phyloP scores from a whole-genome alignment of 805 yeast genomes.

The Cyberlindnera galapagoensis region DNA sequence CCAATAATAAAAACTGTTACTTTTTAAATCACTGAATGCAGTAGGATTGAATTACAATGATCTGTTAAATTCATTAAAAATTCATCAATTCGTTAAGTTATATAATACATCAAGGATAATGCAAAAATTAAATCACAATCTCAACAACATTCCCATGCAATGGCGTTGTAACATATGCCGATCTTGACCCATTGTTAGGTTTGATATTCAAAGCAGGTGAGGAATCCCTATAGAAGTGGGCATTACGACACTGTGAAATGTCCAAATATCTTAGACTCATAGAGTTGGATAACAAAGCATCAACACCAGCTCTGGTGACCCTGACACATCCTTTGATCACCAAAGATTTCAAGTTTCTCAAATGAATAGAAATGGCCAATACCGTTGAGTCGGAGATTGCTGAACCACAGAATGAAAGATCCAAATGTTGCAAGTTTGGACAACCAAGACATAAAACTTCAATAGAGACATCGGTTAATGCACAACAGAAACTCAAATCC shows the following conservation, averaged over 20 bases:
- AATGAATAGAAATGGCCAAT: conserved; percentile 49
- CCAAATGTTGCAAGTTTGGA: conserved; percentile 43
- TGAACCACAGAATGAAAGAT: conserved; percentile 69
- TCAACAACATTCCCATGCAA: conserved; percentile 51
- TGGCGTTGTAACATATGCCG: conserved; percentile 51
- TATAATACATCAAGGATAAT: not conserved
- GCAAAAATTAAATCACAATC: conserved; percentile 37
- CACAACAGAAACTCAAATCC: conserved; percentile 70
- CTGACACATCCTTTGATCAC: conserved; percentile 64
- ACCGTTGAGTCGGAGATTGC: conserved; percentile 72
- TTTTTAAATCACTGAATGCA: not conserved
- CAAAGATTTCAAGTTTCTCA: conserved; percentile 42
- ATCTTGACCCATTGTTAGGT: conserved; percentile 43
- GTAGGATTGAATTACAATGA: not conserved
- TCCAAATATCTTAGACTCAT: conserved; percentile 46
- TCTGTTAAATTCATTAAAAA: conserved; percentile 6
- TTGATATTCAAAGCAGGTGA: conserved; percentile 49
- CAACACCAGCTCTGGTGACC: conserved; percentile 73
- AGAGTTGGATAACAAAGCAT: conserved; percentile 54
- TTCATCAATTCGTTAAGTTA: conserved; percentile 5
- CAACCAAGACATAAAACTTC: conserved; percentile 67
- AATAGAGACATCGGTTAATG: conserved; percentile 60
- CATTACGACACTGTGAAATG: conserved; percentile 68
- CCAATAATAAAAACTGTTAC: not conserved
- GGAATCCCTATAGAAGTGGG: conserved; percentile 56